Evolutionary conservation across 495 filamentous ascomycete genomes (phyloP).

Genomic region (Saxophila tyrrhenica): DNA sequence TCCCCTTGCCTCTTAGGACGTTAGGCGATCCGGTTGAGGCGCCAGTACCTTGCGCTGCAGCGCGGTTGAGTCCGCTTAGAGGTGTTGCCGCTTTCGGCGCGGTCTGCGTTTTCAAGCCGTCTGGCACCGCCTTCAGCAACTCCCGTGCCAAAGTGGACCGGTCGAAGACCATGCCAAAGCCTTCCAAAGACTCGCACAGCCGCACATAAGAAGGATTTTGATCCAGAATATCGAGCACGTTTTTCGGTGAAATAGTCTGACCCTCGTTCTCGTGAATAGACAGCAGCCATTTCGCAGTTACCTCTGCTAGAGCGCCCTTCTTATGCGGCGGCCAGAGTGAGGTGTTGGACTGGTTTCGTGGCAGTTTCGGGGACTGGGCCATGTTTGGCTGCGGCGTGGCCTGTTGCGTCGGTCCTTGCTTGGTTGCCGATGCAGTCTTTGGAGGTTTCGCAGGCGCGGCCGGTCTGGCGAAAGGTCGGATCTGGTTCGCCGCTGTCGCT

Average conservation of each 20-base stretch:
- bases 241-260: constrained; percentile 16
- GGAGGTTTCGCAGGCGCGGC: background rate
- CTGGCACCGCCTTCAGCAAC: constrained; percentile 36
- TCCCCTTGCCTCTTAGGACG: background rate
- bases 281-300: constrained; percentile 24
- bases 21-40: background rate
- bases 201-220: constrained; percentile 39
- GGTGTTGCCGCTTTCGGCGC: background rate
- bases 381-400: background rate
- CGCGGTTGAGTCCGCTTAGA: background rate
- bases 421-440: background rate
- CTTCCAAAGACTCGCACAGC: constrained; percentile 40
- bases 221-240: constrained; percentile 34
- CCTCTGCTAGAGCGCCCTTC: constrained; percentile 24
- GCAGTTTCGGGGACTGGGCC: background rate
- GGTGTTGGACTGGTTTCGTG: constrained; percentile 7
- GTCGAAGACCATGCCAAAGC: constrained; percentile 33
- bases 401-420: background rate
- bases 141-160: constrained; percentile 35
- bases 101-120: constrained; percentile 13
- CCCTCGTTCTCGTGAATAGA: constrained; percentile 21
- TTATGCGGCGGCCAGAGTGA: constrained; percentile 30
- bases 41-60: background rate
- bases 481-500: background rate
- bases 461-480: background rate